phyloP scores from a whole-genome alignment of 305 asterid genomes.

The Fraxinus sp. region DNA sequence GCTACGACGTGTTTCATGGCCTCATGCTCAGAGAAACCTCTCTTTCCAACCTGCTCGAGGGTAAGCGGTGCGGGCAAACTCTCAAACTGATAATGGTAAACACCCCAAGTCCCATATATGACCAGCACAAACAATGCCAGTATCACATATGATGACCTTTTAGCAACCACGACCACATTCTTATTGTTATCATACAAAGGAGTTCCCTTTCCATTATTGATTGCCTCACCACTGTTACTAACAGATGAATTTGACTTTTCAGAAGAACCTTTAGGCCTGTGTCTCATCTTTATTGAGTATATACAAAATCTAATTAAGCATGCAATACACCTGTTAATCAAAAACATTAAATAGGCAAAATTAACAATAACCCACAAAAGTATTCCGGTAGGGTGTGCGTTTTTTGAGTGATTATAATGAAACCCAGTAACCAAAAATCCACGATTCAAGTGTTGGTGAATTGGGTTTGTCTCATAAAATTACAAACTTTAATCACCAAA shows the following conservation, averaged over 20 bases:
- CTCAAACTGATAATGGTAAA: constrained; percentile 73
- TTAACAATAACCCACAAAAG: not conserved
- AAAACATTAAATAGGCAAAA: not conserved
- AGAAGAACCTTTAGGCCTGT: constrained; percentile 44
- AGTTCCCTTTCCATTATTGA: constrained; percentile 22
- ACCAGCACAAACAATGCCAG: constrained; percentile 61
- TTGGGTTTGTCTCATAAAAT: not conserved
- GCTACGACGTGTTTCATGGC: constrained; percentile 78
- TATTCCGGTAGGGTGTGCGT: not conserved
- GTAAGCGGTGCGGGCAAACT: constrained; percentile 56
- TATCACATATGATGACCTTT: constrained; percentile 64
- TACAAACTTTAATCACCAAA: not conserved
- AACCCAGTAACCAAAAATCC: not conserved
- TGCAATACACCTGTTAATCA: not conserved
- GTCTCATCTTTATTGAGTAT: constrained; percentile 50
- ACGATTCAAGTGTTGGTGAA: not conserved
- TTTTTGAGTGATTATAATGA: not conserved
- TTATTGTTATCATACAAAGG: constrained; percentile 25
- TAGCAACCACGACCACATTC: constrained; percentile 45
- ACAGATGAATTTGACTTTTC: constrained; percentile 33
- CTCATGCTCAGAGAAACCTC: constrained; percentile 89
- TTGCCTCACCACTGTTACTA: constrained; percentile 20
- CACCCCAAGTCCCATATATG: constrained; percentile 68
- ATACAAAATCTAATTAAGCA: constrained; percentile 17
- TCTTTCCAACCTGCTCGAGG: constrained; percentile 72